A percentile compares a stretch with the other conserved stretches of the same genome.
These are phyloP conservation scores for Neonectria neomacrospora DNA, from an alignment of 2,329 filamentous ascomycete genomes.

Conservation along the genomic window DNA sequence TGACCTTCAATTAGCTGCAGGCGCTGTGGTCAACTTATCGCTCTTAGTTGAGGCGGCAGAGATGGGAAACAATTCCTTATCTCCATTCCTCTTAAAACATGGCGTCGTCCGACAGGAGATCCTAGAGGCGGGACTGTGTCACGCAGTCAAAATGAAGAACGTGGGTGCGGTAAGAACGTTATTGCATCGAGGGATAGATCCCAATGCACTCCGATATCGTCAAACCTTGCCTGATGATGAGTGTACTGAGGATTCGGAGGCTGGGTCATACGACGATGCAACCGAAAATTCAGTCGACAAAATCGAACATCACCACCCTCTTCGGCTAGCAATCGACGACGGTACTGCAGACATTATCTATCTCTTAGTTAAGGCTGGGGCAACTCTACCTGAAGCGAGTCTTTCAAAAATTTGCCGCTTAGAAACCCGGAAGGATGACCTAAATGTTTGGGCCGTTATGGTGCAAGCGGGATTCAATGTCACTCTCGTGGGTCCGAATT, in stretches of 20 bases:
- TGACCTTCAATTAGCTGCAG: not conserved
- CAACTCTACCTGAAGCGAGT: not conserved
- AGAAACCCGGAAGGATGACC: no score
- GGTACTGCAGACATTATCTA: not conserved
- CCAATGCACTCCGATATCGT: conserved; percentile 4
- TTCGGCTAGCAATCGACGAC: not conserved
- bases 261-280: no score
- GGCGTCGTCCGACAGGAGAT: not conserved
- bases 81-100: not conserved
- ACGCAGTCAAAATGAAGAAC: not conserved
- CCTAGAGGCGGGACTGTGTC: not conserved
- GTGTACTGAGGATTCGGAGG: no score
- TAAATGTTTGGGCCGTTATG: not conserved
- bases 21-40: not conserved
- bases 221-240: not conserved
- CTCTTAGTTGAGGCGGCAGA: not conserved
- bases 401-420: not conserved
- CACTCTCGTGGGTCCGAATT: not conserved
- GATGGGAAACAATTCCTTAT: not conserved
- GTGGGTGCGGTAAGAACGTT: not conserved
- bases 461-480: not conserved
- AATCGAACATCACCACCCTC: not conserved
- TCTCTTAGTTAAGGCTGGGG: not conserved
- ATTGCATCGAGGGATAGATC: not conserved
- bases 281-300: not conserved